Base-by-base conservation (phyloP, 73 alveolate genomes). In the Effrenium voratum region DNA sequence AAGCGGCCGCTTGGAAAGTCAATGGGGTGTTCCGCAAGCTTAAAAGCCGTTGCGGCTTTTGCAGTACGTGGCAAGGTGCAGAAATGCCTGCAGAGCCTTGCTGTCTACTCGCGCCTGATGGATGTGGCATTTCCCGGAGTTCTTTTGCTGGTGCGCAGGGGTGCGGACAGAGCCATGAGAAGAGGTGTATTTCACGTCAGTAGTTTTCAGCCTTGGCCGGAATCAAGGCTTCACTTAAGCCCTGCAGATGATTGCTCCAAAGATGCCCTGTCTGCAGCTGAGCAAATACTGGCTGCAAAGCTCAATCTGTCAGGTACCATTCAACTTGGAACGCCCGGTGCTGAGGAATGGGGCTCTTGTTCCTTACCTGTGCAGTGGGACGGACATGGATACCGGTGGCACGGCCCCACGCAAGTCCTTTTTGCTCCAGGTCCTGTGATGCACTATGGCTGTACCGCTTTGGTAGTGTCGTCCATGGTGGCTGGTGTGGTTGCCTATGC, bases 51-150 rank as follows among this genome's bases (percentile, higher is more conserved):
- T 22, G 36, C 10, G 36, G 76, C 34, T 41, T 28, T 13, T 8
- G 1, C 43, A 16, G n/a, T 36, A 24, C 12, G 26, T 41, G 2
- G 15, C 60, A 13, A 86, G 94, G 94, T 44, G 49, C 95, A 66
- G 50, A 83, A 50, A 49, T 87, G 85, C 70, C 28, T 87, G 95
- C 70, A 66, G 70, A 63, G 47, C 72, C 85, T 87, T 16, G 16
- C 95, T 34, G 44, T 63, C 55, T 87, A 87, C 72, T 87, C 95
- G 19, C 95, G 95, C 19, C 47, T 87, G 52, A 87, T 87, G 95
- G 85, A 87, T 73, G 83, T 87, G 47, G 95, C 95, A 34, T 87
- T 87, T 36, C 95, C 95, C 10, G 95, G 95, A 13, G 95, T 87
- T 55, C 85, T 87, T 30, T 85, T 87, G 40, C 95, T 87, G 80